A percentile compares a stretch with the other conserved stretches of the same genome.
Evolutionary conservation across 1,284 basidiomycete genomes (phyloP).

Genomic region (Cronartium quercuum): DNA sequence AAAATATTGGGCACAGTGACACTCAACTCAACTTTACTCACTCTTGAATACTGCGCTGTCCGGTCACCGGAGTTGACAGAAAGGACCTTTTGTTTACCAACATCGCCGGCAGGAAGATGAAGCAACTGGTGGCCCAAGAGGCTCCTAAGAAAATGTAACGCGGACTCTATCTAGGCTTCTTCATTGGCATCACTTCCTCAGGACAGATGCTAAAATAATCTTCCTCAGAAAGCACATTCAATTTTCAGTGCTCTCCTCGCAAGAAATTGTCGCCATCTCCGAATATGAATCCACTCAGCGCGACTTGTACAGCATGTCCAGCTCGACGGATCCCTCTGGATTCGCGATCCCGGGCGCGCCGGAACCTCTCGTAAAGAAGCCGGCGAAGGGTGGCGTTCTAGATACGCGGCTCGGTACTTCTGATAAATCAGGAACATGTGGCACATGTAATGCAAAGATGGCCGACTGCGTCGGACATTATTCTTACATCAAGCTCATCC

Average conservation of each 20-base stretch:
- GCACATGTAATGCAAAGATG: conserved; percentile 86
- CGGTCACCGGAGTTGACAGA: too few species aligned
- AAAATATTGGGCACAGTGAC: too few species aligned
- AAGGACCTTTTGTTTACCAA: too few species aligned
- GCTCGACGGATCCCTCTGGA: conserved; percentile 44
- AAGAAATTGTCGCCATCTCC: conserved; percentile 85
- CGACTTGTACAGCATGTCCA: conserved; percentile 68
- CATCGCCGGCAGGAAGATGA: not conserved
- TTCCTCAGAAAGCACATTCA: conserved; percentile 60
- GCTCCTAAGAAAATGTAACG: conserved; percentile 37
- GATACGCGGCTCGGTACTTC: conserved; percentile 87
- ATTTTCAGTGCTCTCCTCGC: conserved; percentile 82
- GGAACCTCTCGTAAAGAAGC: conserved; percentile 56
- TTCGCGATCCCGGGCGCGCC: conserved; percentile 9
- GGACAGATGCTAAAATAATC: not conserved
- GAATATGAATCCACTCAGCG: conserved; percentile 90
- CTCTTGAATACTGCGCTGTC: too few species aligned
- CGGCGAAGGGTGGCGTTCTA: conserved; percentile 83
- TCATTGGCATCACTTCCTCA: not conserved
- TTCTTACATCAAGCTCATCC: conserved; percentile 55
- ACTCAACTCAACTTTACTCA: too few species aligned
- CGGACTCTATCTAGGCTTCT: not conserved
- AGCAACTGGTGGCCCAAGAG: conserved; percentile 34
- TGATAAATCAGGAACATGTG: conserved; percentile 84
- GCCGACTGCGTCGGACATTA: conserved; percentile 97